These are phyloP conservation scores for Termitomyces sp. DNA, from an alignment of 768 basidiomycete species.

Conservation along the genomic window DNA sequence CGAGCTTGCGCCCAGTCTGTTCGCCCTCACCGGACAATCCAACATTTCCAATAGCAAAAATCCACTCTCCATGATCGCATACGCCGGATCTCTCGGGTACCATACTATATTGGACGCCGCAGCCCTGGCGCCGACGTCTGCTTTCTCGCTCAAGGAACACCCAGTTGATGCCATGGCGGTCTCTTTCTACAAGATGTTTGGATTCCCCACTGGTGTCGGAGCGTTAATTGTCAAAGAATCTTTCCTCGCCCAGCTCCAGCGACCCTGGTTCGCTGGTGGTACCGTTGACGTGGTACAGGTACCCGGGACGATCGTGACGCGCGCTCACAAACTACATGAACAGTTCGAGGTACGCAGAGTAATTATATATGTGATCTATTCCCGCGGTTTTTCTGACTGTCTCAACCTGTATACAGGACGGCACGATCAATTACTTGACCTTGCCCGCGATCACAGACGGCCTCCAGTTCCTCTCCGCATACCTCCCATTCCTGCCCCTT, in stretches of 20 bases:
- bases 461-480: constrained; percentile 69
- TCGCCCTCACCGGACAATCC: constrained; percentile 75
- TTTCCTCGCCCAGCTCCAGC: constrained; percentile 52
- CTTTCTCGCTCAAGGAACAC: constrained; percentile 57
- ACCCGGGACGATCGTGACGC: constrained; percentile 64
- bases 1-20: constrained; percentile 49
- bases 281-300: constrained; percentile 82
- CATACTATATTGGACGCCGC: constrained; percentile 78
- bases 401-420: constrained; percentile 40
- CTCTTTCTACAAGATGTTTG: constrained; percentile 90
- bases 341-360: constrained; percentile 63
- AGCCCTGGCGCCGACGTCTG: constrained; percentile 69
- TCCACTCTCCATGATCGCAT: constrained; percentile 54
- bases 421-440: constrained; percentile 78
- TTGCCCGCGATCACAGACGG: constrained; percentile 78
- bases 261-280: constrained; percentile 85
- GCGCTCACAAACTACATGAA: constrained; percentile 54
- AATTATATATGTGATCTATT: neutral
- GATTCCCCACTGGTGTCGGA: constrained; percentile 81
- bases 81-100: constrained; percentile 67
- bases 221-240: constrained; percentile 71
- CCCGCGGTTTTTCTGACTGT: neutral
- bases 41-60: constrained; percentile 78
- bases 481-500: constrained; percentile 73
- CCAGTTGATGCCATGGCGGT: constrained; percentile 80